Evolutionary conservation across 805 yeast species (phyloP), one percentile per base, ranked within the genome.

Genomic region (Starmerella apicola): DNA sequence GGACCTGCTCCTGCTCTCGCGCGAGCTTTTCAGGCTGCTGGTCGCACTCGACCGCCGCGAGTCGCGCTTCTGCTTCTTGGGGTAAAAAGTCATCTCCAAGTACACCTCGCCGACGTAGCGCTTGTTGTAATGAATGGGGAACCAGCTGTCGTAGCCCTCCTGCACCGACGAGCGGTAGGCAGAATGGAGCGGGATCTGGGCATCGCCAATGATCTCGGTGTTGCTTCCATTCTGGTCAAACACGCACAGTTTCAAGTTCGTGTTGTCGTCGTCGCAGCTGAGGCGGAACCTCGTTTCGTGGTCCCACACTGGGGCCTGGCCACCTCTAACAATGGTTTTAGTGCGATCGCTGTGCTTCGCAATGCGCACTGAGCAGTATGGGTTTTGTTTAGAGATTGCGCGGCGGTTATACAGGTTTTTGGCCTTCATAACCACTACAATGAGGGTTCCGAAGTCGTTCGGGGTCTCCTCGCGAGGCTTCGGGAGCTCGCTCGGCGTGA

Each of bases 61-160:
- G 16, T 53, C 51, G 17, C 49, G 37, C 18, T 37, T 38, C 20
- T 53, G 48, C 34, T 46, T 54, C 2, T 65, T 56, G 1, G 95
- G 91, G 55, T 82, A 83, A 55, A 83, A 91, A 0, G 96, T 84
- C 80, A 91, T 78, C 53, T 91, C 97, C 40, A 91, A 62, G 58
- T 76, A 88, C 1, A 91, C 74, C 58, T 74, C 81, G 2, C 98
- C 98, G 1, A 95, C 95, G 40, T 78, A 74, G 51, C 76, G 74
- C 17, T 74, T 77, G 34, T 76, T 76, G 54, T 73, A 73, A 31
- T 67, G 62, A 42, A 91, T 62, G 23, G 73, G 74, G 54, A 78
- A 81, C 97, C 97, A 88, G 22, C 69, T 67, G 57, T 91, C 96
- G 52, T 71, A 76, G 2, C 95, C 95, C 47, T 78, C 85, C 31